Percentiles rank a stretch among this genome's conserved stretches.
Conservation (phyloP, 805 yeast genomes). For the Monosporozyma aerobia region DNA sequence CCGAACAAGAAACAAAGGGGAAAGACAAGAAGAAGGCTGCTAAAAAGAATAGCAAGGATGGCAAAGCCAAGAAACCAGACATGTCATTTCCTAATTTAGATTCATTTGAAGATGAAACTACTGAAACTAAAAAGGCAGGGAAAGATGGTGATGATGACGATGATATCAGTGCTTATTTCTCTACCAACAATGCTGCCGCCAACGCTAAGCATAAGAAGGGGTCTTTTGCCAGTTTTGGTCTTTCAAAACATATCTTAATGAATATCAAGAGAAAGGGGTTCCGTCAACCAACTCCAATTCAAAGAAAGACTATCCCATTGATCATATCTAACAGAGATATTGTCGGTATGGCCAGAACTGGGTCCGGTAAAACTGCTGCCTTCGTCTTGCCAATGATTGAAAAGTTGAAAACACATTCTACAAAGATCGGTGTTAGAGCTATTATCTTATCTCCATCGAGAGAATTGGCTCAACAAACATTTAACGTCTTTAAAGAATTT, state of each 20-base stretch:
- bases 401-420: slow-evolving; percentile 69
- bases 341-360: slow-evolving; percentile 99
- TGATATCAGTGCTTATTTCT: slow-evolving; percentile 38
- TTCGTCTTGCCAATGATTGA: slow-evolving; percentile 87
- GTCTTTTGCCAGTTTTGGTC: slow-evolving; percentile 82
- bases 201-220: slow-evolving; percentile 46
- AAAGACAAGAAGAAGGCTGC: slow-evolving; percentile 31
- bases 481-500: slow-evolving; percentile 81
- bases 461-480: slow-evolving; percentile 91
- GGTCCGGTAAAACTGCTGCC: slow-evolving; percentile 98
- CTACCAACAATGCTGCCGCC: slow-evolving; percentile 25
- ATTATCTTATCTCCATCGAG: slow-evolving; percentile 88
- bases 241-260: slow-evolving; percentile 57
- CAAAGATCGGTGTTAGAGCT: slow-evolving; percentile 84
- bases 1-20: slow-evolving; percentile 39
- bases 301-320: slow-evolving; percentile 87
- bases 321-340: slow-evolving; percentile 84
- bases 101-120: slow-evolving; percentile 40
- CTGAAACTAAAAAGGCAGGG: slow-evolving; percentile 12
- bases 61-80: slow-evolving; percentile 5
- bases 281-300: slow-evolving; percentile 95
- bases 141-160: slow-evolving; percentile 35
- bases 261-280: slow-evolving; percentile 81
- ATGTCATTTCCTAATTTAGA: slow-evolving; percentile 41
- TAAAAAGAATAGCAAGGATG: slow-evolving; percentile 15